Evolutionary conservation across 1,284 basidiomycete species (phyloP), one percentile per base, ranked within the genome.

Genomic region (Peniophora sp.): DNA sequence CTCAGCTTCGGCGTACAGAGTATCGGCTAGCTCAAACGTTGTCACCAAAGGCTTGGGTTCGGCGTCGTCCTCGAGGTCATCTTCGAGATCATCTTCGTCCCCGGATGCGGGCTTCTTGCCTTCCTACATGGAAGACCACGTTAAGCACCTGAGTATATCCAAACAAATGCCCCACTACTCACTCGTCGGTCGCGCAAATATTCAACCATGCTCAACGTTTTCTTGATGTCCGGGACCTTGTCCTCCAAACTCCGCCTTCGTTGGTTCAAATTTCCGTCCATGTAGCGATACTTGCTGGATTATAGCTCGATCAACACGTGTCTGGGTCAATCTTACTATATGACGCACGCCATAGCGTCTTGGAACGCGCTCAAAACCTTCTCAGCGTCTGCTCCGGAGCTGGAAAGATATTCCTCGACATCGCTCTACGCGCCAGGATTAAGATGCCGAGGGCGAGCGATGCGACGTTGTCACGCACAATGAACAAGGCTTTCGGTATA

Each of bases 151-250:
- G n/a, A n/a, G 8, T 8, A 5, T 8, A 20, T 9, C 42, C 9
- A 27, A 17, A 22, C 27, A 32, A 6, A 12, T 32, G 12, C 27
- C 6, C 27, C 37, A 1, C 37, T n/a, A 72, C 81, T 60, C 59
- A 85, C 85, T 58, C 83, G 73, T 60, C 83, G 70, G 54, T 87
- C 81, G 56, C 85, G 83, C 43, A 98, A 67, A 62, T 82, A 90
- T 61, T 88, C 81, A 24, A 99, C 92, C 79, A 98, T 97, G 52
- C 78, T 74, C 45, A 99, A 69, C 1, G 95, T 98, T 70, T 96
- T 94, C 61, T 83, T 81, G 61, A 99, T 95, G 67, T 99, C 97
- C 0, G 96, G 96, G 46, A 98, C 95, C 76, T 99, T 98, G 55
- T 92, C 90, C 59, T 92, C 87, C 3, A 98, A 74, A 1, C 86